These are phyloP conservation scores for Saccharomycopsis hybrid DNA, from an alignment of 1,139 yeast genomes.

Conservation along the genomic window DNA sequence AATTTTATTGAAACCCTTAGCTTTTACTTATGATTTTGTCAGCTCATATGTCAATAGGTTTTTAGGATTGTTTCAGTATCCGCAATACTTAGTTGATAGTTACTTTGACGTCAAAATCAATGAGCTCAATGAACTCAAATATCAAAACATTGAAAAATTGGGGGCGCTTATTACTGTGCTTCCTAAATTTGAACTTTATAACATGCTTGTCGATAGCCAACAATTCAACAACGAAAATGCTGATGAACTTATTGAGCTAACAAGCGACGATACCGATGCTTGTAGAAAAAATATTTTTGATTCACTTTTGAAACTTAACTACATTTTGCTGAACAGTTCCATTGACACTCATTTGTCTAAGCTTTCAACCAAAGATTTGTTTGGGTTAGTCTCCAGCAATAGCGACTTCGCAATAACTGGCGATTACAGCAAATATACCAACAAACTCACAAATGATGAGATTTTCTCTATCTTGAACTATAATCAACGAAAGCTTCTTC, in stretches of 20 bases:
- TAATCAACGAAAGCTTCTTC: neutral
- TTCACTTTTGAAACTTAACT: neutral
- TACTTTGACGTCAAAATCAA: constrained; percentile 27
- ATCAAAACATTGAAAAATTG: constrained; percentile 29
- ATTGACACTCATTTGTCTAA: constrained; percentile 22
- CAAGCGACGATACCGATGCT: neutral
- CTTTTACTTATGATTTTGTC: neutral
- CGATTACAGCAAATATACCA: neutral
- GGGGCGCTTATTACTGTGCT: constrained; percentile 31
- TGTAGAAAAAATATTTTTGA: neutral
- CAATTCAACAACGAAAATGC: neutral
- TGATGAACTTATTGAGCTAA: neutral
- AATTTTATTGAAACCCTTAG: neutral
- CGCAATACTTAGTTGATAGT: constrained; percentile 29
- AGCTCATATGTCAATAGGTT: neutral
- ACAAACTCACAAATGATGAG: neutral
- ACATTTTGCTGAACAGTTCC: constrained; percentile 12
- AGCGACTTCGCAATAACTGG: no score
- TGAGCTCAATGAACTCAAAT: constrained; percentile 25
- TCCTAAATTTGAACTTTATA: constrained; percentile 24
- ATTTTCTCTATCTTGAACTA: neutral
- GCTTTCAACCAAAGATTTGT: constrained; percentile 12
- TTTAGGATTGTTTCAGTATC: constrained; percentile 22
- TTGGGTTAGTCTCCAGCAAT: no score
- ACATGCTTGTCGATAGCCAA: no score